Base-by-base conservation (phyloP, 306 rosid species). In the Vigna hirtella region DNA sequence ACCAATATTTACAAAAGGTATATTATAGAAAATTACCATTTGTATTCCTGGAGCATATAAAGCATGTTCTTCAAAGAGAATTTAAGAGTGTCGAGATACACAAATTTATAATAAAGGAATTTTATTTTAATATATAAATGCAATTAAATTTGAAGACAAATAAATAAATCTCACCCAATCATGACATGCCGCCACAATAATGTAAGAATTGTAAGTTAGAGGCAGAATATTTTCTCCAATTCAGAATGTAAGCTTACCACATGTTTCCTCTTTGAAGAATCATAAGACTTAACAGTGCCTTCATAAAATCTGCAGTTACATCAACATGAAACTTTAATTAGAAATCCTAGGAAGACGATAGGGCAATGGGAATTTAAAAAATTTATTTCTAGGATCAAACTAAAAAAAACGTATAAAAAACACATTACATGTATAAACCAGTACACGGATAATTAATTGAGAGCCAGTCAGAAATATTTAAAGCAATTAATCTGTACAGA, bases 231-330 rank as follows among this genome's bases (percentile, higher is more conserved):
- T 72, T 9, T 45, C 72, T 58, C 49, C 42, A 71, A 70, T 81
- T 58, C 73, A 77, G 74, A 74, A 26, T 53, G 65, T 57, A 48
- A 86, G 70, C 96, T 78, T 87, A 95, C 99, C 93, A 85, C 94
- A 74, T 95, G 99, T 88, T 95, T 95, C 87, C 86, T 75, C 86
- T 91, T 95, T 47, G 62, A 66, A 32, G 93, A 66, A 45, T 95
- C 99, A 77, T 85, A 82, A 62, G 99, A 91, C 86, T 95, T 89
- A 72, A 95, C 84, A 2, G 89, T 88, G 76, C 99, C 99, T 85
- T 77, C 86, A 84, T 95, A 95, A 81, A 95, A 95, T 85, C 99
- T 95, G 89, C 58, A 80, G 63, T 49, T 50, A 77, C 26, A 48
- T 32, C 75, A 79, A 66, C 22, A 69, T 55, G 67, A 55, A 78